Evolutionary conservation across 371 early-diverging fungal species (phyloP), one percentile per base, ranked within the genome.

Genomic region (Pancytospora philotis): DNA sequence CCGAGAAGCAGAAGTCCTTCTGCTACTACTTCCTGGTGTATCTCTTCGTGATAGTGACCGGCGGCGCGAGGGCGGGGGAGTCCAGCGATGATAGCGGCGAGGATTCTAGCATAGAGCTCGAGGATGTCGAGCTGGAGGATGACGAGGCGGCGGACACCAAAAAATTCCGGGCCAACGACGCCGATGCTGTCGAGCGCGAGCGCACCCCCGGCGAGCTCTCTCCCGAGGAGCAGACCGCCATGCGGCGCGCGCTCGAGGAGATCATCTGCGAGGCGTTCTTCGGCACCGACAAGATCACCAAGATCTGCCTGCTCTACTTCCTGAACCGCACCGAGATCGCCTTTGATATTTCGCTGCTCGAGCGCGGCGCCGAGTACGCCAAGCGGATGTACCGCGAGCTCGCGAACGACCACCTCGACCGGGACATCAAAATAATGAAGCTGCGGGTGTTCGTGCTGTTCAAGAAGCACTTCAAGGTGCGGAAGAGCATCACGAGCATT

Each of bases 391-490:
- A 65, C 55, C 70, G 68, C 35, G 62, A 53, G 22, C 34, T 75
- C 6, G 28, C 57, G 37, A 57, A 68, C 19, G 64, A 63, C 35
- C 30, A 51, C 39, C 65, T 50, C 32, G 69, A 72, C 22, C 62
- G 73, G 64, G 70, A 78, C 53, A 63, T 62, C 39, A 69, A 67
- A 51, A 38, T 69, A 19, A 35, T 34, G 52, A 68, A 73, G 25
- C 70, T 76, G 50, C 75, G 69, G 34, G 59, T 78, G 32, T 65
- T 69, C 53, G 51, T 56, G 13, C 41, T 75, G 50, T 68, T 78
- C 31, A 48, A 68, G 35, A 53, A 58, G 25, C 41, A 68, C 16
- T 56, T 51, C 27, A 64, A 69, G 0, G 27, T 70, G 27, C 72
- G 68, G 36, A 57, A 72, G 6, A 58, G 59, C 8, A 64, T 78